These are phyloP conservation scores for Rhizopogon roseolus DNA, from an alignment of 768 basidiomycete species.

Conservation along the genomic window DNA sequence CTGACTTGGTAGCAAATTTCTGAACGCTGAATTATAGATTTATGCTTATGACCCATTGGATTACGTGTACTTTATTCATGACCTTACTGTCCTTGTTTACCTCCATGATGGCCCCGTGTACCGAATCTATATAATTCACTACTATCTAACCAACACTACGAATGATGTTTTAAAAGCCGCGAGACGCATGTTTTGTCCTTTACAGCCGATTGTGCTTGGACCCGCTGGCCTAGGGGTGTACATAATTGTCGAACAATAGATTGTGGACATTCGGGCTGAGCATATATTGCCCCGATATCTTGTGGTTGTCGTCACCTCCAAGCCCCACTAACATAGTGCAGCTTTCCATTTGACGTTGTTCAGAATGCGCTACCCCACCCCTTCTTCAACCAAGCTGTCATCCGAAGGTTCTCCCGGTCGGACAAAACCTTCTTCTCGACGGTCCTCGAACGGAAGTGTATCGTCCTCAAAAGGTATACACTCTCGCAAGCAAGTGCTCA, in stretches of 20 bases:
- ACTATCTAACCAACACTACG: constrained; percentile 10
- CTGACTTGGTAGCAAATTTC: not conserved
- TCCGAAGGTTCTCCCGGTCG: not conserved
- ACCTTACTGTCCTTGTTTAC: constrained; percentile 8
- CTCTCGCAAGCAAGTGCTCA: constrained; percentile 10
- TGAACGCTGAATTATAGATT: constrained; percentile 3
- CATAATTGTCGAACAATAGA: too few species aligned
- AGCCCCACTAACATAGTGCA: too few species aligned
- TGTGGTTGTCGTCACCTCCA: too few species aligned
- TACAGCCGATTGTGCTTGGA: too few species aligned
- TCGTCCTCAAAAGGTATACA: constrained; percentile 4
- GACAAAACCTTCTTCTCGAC: constrained; percentile 12
- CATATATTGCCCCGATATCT: too few species aligned
- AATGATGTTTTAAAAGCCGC: too few species aligned
- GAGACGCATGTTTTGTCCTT: too few species aligned
- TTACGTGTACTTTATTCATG: constrained; percentile 15
- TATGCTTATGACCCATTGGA: constrained; percentile 13
- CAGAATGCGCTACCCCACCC: constrained; percentile 3
- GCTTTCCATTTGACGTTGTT: too few species aligned
- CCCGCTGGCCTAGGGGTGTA: too few species aligned
- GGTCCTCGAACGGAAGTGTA: not conserved
- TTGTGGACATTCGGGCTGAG: too few species aligned
- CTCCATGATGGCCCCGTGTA: constrained; percentile 8
- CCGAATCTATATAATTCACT: constrained; percentile 8
- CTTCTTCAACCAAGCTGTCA: constrained; percentile 3